A percentile compares a stretch with the other conserved stretches of the same genome.
phyloP scores from a whole-genome alignment of 805 yeast genomes.

The Saccharomycopsis fodiens region DNA sequence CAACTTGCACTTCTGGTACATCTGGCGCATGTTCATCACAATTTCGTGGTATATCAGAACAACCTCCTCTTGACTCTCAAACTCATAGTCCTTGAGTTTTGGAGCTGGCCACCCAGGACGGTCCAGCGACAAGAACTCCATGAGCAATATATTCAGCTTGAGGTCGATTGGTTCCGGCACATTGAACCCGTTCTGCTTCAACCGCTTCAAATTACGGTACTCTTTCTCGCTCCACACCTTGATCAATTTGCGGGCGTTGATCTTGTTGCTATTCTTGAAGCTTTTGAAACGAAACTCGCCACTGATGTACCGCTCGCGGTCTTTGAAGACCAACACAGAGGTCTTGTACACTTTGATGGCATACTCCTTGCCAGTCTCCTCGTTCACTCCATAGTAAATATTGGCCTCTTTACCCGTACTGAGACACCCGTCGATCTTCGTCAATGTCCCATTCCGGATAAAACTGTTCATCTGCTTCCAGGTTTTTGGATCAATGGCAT shows the following conservation, averaged over 20 bases:
- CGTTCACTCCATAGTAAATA: slow-evolving; percentile 71
- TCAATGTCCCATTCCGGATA: slow-evolving; percentile 74
- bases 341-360: slow-evolving; percentile 96
- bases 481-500: slow-evolving; percentile 93
- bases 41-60: slow-evolving; percentile 66
- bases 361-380: slow-evolving; percentile 42
- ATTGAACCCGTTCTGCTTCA: slow-evolving; percentile 74
- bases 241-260: slow-evolving; percentile 96
- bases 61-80: slow-evolving; percentile 58
- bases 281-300: slow-evolving; percentile 93
- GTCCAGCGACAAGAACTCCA: slow-evolving; percentile 63
- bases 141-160: slow-evolving; percentile 82
- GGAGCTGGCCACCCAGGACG: slow-evolving; percentile 78
- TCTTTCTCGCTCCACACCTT: slow-evolving; percentile 98
- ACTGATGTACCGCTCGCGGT: slow-evolving; percentile 89
- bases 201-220: slow-evolving; percentile 82
- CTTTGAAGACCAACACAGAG: slow-evolving; percentile 93
- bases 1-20: slow-evolving; percentile 81
- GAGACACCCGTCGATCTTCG: slow-evolving; percentile 86
- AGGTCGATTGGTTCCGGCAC: slow-evolving; percentile 89
- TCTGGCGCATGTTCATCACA: slow-evolving; percentile 74
- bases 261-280: slow-evolving; percentile 60
- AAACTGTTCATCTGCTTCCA: slow-evolving; percentile 72
- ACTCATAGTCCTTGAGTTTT: slow-evolving; percentile 74
- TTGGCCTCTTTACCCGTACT: slow-evolving; percentile 99